phyloP scores from a whole-genome alignment of 805 yeast genomes.

The Candida alai region DNA sequence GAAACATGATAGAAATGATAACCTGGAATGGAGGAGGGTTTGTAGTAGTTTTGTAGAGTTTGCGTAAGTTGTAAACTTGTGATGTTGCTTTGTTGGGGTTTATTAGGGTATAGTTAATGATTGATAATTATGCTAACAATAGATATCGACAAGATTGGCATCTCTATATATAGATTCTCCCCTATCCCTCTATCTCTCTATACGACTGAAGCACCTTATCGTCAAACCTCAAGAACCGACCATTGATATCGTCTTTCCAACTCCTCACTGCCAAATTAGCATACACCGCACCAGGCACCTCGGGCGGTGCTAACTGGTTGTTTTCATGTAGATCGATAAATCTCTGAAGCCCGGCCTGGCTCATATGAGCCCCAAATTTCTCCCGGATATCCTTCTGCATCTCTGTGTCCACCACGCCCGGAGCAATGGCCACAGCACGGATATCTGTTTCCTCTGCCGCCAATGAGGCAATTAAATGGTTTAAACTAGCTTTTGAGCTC shows the following conservation, averaged over 20 bases:
- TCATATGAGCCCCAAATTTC: constrained; percentile 57
- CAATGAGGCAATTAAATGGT: constrained; percentile 65
- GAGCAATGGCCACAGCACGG: constrained; percentile 73
- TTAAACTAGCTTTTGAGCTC: constrained; percentile 85
- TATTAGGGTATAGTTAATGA: too few species aligned
- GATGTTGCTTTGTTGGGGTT: too few species aligned
- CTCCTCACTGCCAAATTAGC: constrained; percentile 64
- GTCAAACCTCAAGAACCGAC: constrained; percentile 62
- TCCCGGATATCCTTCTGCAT: constrained; percentile 85
- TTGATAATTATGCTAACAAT: too few species aligned
- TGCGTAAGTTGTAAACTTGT: too few species aligned
- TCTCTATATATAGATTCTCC: too few species aligned
- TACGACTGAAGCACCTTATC: constrained; percentile 29
- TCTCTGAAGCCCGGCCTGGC: constrained; percentile 49
- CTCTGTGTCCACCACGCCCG: constrained; percentile 89
- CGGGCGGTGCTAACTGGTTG: constrained; percentile 60
- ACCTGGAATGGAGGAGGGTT: too few species aligned
- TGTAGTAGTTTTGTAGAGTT: too few species aligned
- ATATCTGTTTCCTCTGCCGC: constrained; percentile 63
- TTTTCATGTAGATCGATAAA: constrained; percentile 62
- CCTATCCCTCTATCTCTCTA: constrained; percentile 1
- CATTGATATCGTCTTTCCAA: constrained; percentile 55
- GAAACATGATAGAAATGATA: too few species aligned
- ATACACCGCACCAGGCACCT: constrained; percentile 67
- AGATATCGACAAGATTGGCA: too few species aligned